phyloP scores from a whole-genome alignment of 257 asterid species.

The Orobanche coerulescens region DNA sequence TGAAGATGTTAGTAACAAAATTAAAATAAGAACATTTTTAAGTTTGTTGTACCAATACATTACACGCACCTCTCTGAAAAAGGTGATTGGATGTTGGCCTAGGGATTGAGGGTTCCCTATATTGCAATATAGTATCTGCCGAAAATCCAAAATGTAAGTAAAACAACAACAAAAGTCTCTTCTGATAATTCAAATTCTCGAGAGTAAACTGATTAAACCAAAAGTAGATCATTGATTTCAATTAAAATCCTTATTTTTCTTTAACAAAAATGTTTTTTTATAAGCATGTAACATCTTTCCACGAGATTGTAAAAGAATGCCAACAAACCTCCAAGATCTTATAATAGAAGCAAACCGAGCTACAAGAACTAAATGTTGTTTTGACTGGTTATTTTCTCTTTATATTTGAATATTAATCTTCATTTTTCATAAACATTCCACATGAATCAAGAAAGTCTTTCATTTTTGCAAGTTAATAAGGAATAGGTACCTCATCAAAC shows the following conservation, averaged over 20 bases:
- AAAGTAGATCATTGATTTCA: background rate
- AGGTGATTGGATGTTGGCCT: conserved; percentile 91
- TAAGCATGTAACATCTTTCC: too few species aligned
- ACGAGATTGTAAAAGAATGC: too few species aligned
- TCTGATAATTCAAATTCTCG: background rate
- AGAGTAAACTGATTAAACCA: background rate
- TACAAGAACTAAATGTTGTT: conserved; percentile 14
- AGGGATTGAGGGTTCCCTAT: conserved; percentile 96
- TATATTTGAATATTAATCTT: background rate
- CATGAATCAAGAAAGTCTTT: too few species aligned
- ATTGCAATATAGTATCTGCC: conserved; percentile 83
- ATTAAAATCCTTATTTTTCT: background rate
- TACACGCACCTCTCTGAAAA: conserved; percentile 81
- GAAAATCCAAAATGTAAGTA: conserved; percentile 12
- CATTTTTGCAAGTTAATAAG: background rate
- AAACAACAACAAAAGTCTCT: conserved; percentile 1
- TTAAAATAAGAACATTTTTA: background rate
- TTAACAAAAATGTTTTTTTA: too few species aligned
- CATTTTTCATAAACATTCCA: background rate
- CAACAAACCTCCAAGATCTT: too few species aligned
- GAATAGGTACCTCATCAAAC: conserved; percentile 33
- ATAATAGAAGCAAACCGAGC: background rate
- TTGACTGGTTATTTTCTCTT: too few species aligned
- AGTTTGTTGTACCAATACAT: background rate
- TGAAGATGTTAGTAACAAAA: conserved; percentile 7